These are phyloP conservation scores for Colletotrichum shisoi DNA, from an alignment of 2,329 filamentous ascomycete genomes.

Conservation along the genomic window DNA sequence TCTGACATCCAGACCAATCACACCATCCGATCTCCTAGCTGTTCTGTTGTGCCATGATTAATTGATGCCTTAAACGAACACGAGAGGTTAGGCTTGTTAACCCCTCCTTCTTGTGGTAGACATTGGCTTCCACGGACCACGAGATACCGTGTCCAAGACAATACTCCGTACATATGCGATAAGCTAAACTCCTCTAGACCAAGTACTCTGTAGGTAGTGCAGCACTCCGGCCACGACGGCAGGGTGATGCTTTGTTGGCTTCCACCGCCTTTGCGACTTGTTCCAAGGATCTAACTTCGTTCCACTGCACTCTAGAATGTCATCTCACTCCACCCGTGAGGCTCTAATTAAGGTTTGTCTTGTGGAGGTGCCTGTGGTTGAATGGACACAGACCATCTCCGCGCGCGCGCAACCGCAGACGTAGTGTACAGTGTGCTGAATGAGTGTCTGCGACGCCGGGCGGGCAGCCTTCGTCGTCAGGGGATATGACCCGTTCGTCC, in stretches of 20 bases:
- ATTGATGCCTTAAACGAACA: conserved; percentile 27
- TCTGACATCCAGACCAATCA: conserved; percentile 19
- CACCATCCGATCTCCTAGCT: background rate
- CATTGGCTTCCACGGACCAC: background rate
- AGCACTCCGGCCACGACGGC: background rate
- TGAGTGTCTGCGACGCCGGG: background rate
- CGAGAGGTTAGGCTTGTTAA: conserved; percentile 1
- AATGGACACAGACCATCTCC: conserved; percentile 22
- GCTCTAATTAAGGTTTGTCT: conserved; percentile 34
- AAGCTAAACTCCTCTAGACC: too few relatives aligned
- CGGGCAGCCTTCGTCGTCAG: background rate
- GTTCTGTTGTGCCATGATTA: background rate
- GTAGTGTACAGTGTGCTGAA: background rate
- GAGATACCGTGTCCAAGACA: too few relatives aligned
- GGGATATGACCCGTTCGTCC: background rate
- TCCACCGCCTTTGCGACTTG: conserved; percentile 1
- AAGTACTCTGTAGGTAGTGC: too few relatives aligned
- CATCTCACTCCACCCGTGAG: conserved; percentile 19
- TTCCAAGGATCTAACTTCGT: background rate
- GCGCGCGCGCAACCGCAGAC: background rate
- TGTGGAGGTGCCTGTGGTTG: conserved; percentile 23
- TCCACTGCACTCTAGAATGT: conserved; percentile 10
- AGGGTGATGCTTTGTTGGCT: conserved; percentile 21
- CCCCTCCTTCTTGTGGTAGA: conserved; percentile 1
- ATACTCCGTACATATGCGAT: too few relatives aligned